A percentile compares a stretch with the other conserved stretches of the same genome.
Evolutionary conservation across 2,329 filamentous ascomycete genomes (phyloP).

Genomic region (Exophiala bonariae): DNA sequence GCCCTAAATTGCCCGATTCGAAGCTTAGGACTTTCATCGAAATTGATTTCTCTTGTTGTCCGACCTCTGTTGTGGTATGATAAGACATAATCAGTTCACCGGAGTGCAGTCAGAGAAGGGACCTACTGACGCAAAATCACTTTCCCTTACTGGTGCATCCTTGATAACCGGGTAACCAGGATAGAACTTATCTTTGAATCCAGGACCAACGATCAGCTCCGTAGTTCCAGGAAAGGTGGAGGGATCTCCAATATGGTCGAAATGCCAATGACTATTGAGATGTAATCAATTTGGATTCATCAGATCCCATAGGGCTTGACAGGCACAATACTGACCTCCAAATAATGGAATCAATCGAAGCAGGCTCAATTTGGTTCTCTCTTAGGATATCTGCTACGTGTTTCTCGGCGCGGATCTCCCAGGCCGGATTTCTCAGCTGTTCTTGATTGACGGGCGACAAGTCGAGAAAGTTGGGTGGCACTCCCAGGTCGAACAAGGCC

Average conservation of each 20-base stretch:
- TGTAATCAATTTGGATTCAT: not conserved
- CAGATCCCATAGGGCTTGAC: not conserved
- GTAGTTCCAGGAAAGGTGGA: conserved; percentile 47
- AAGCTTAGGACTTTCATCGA: not conserved
- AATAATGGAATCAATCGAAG: conserved; percentile 6
- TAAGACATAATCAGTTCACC: not conserved
- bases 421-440: conserved; percentile 9
- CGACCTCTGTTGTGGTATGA: not conserved
- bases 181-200: conserved; percentile 47
- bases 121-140: conserved; percentile 29
- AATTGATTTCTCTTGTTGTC: not conserved
- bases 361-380: conserved; percentile 8
- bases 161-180: conserved; percentile 49
- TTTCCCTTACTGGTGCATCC: conserved; percentile 36
- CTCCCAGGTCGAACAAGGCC: conserved; percentile 32
- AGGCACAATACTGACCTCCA: conserved; percentile 6
- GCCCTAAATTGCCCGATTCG: conserved; percentile 38
- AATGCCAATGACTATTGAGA: conserved; percentile 27
- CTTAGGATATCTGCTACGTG: conserved; percentile 17
- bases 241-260: conserved; percentile 53
- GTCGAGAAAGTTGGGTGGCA: conserved; percentile 32
- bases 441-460: not conserved
- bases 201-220: conserved; percentile 54
- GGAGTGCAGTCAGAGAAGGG: not conserved
- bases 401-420: conserved; percentile 19